phyloP scores from a whole-genome alignment of 1,284 basidiomycete species.

The Grifola frondosa region DNA sequence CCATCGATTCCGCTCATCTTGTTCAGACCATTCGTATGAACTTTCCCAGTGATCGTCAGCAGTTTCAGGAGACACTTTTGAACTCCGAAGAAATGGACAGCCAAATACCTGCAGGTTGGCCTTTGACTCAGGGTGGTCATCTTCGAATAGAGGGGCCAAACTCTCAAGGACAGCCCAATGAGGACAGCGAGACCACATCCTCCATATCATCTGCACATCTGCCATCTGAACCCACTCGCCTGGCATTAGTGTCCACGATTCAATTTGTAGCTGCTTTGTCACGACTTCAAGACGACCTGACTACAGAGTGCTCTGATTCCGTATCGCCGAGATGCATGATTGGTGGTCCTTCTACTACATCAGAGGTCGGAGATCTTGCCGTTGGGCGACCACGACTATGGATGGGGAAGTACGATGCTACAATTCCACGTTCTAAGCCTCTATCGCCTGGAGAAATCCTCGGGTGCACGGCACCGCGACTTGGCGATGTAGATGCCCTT shows the following conservation, averaged over 20 bases:
- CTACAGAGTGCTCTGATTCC: conserved; percentile 34
- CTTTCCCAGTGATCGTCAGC: conserved; percentile 75
- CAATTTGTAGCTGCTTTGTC: conserved; percentile 93
- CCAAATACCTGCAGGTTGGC: conserved; percentile 51
- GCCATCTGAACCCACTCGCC: conserved; percentile 53
- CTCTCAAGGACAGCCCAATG: conserved; percentile 1
- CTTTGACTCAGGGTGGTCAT: conserved; percentile 49
- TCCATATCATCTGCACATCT: conserved; percentile 2
- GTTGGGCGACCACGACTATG: conserved; percentile 37
- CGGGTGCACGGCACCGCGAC: conserved; percentile 92
- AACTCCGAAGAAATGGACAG: conserved; percentile 50
- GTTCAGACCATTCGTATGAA: conserved; percentile 85
- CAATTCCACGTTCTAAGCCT: conserved; percentile 89
- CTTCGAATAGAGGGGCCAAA: conserved; percentile 55
- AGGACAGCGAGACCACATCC: conserved; percentile 13
- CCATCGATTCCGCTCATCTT: conserved; percentile 86
- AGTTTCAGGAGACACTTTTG: conserved; percentile 61
- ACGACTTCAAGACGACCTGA: conserved; percentile 78
- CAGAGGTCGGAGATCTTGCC: conserved; percentile 2
- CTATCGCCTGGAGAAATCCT: conserved; percentile 96
- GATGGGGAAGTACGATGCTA: conserved; percentile 73
- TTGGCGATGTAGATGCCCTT: conserved; percentile 81
- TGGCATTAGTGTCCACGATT: conserved; percentile 92
- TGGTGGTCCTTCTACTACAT: conserved; percentile 7
- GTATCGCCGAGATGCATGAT: conserved; percentile 15